phyloP scores from a whole-genome alignment of 2,329 filamentous ascomycete genomes.

The Fusarium coicis region DNA sequence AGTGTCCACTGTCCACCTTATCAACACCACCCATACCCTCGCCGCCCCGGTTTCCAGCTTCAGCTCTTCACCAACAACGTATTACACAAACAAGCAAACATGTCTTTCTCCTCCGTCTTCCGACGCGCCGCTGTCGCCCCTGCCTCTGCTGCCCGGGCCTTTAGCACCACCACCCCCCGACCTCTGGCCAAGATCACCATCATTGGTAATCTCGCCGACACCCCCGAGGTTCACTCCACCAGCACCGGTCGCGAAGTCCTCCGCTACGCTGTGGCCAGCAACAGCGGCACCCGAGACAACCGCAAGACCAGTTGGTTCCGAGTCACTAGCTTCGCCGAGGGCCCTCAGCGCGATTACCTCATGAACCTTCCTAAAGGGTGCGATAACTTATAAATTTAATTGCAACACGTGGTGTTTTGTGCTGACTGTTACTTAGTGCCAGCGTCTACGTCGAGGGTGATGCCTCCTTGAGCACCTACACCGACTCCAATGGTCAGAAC shows the following conservation, averaged over 20 bases:
- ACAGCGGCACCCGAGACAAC: slow-evolving; percentile 73
- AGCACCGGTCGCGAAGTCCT: slow-evolving; percentile 78
- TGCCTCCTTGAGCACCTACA: slow-evolving; percentile 73
- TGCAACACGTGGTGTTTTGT: background rate
- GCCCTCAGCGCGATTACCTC: slow-evolving; percentile 76
- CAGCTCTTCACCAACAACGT: slow-evolving; percentile 5
- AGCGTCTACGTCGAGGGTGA: slow-evolving; percentile 88
- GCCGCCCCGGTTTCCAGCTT: slow-evolving; percentile 3
- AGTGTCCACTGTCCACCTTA: slow-evolving; percentile 5
- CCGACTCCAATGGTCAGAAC: slow-evolving; percentile 76
- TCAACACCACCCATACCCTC: slow-evolving; percentile 8
- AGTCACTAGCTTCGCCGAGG: slow-evolving; percentile 79
- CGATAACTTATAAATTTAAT: slow-evolving; percentile 50
- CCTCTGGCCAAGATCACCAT: slow-evolving; percentile 83
- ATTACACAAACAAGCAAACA: slow-evolving; percentile 30
- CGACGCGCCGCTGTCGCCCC: slow-evolving; percentile 61
- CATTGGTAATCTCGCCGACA: slow-evolving; percentile 83
- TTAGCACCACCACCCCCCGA: slow-evolving; percentile 76
- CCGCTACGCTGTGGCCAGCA: slow-evolving; percentile 80
- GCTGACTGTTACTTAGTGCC: slow-evolving; percentile 63
- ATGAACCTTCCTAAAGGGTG: slow-evolving; percentile 85
- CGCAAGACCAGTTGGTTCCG: slow-evolving; percentile 87
- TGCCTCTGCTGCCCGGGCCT: slow-evolving; percentile 69
- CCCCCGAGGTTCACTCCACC: slow-evolving; percentile 79
- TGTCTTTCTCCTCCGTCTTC: slow-evolving; percentile 65